These are phyloP conservation scores for Plectosphaerella plurivora DNA, from an alignment of 2,329 filamentous ascomycete genomes.

Conservation along the genomic window DNA sequence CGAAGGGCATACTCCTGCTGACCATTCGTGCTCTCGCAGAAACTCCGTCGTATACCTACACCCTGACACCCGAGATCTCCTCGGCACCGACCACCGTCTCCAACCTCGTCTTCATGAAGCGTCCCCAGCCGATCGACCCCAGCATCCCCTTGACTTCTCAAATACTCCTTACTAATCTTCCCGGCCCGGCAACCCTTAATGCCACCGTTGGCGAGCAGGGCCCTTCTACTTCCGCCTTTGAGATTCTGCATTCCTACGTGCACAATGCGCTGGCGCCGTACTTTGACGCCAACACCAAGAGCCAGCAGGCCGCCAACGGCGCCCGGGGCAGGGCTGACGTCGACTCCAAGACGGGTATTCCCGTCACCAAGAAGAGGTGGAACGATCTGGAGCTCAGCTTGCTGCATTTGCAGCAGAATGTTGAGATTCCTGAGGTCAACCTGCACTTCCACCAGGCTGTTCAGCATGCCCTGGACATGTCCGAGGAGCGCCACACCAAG, in stretches of 20 bases:
- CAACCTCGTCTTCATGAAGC: conserved; percentile 86
- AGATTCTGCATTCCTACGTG: conserved; percentile 86
- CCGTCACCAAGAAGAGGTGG: conserved; percentile 95
- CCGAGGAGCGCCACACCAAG: conserved; percentile 59
- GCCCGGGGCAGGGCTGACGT: conserved; percentile 73
- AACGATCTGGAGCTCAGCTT: conserved; percentile 90
- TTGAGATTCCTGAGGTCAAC: conserved; percentile 91
- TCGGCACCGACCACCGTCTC: conserved; percentile 75
- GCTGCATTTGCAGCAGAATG: conserved; percentile 91
- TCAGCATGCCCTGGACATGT: conserved; percentile 77
- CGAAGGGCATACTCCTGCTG: background rate
- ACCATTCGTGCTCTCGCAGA: conserved; percentile 21
- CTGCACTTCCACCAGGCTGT: conserved; percentile 86
- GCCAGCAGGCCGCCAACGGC: conserved; percentile 62
- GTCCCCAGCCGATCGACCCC: conserved; percentile 81
- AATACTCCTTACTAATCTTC: conserved; percentile 89
- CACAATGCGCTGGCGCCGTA: conserved; percentile 91
- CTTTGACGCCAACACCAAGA: conserved; percentile 93
- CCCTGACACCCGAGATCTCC: conserved; percentile 75
- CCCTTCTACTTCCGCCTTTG: conserved; percentile 75
- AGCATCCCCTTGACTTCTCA: conserved; percentile 78
- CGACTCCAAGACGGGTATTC: conserved; percentile 90
- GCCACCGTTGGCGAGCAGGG: conserved; percentile 66
- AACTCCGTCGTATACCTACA: conserved; percentile 65
- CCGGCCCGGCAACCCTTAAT: conserved; percentile 70